Conservation (phyloP, 2,329 filamentous ascomycete genomes). For the Alternaria dauci region DNA sequence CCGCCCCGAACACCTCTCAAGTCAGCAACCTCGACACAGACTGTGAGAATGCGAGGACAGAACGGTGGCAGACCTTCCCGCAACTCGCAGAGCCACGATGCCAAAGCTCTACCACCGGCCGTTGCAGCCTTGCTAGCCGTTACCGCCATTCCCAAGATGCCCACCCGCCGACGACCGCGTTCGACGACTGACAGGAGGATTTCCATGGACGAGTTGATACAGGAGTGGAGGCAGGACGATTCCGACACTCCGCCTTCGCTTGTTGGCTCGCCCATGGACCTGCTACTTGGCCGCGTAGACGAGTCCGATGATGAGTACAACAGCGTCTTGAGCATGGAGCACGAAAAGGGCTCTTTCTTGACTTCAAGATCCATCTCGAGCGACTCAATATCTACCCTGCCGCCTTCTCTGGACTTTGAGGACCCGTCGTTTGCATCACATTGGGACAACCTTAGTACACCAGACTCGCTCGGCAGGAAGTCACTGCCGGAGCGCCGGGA, state of each 20-base stretch:
- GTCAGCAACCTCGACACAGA: conserved; percentile 40
- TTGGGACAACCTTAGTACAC: conserved; percentile 49
- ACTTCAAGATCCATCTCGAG: conserved; percentile 62
- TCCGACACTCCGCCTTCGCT: conserved; percentile 49
- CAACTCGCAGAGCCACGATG: conserved; percentile 48
- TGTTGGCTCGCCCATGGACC: conserved; percentile 60
- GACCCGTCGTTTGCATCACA: conserved; percentile 58
- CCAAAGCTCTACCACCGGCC: conserved; percentile 60
- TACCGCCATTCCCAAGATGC: conserved; percentile 66
- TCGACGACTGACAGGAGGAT: conserved; percentile 54
- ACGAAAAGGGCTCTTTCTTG: conserved; percentile 49
- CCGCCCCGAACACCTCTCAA: conserved; percentile 47
- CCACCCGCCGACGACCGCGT: conserved; percentile 51
- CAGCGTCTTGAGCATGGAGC: conserved; percentile 56
- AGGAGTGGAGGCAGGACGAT: conserved; percentile 62
- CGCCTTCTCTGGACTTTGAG: conserved; percentile 55
- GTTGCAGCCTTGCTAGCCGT: conserved; percentile 67
- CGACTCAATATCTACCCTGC: conserved; percentile 63
- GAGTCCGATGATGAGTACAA: conserved; percentile 52
- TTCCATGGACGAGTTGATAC: conserved; percentile 66
- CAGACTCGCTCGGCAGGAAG: conserved; percentile 41
- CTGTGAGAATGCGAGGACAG: conserved; percentile 43
- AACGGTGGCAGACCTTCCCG: conserved; percentile 40
- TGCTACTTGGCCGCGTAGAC: conserved; percentile 65
- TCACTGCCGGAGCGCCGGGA: conserved; percentile 53